Evolutionary conservation across 208 protist genomes (phyloP).

Genomic region (Acanthamoeba healyi): DNA sequence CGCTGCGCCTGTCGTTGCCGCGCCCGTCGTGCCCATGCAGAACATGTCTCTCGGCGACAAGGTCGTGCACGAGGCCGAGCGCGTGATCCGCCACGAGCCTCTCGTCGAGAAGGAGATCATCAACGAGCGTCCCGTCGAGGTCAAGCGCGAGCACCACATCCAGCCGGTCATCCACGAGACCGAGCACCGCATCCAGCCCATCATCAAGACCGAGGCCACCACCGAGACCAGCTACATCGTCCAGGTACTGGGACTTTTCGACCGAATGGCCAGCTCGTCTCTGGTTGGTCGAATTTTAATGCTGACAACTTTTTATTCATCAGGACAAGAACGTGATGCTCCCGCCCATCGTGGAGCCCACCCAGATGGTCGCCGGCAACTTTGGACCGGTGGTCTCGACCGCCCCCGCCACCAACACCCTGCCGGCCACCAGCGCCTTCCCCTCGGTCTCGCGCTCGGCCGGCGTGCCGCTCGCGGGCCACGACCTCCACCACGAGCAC

Average conservation of each 20-base stretch:
- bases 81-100: background rate
- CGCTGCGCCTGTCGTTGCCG: background rate
- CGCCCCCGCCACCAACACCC: background rate
- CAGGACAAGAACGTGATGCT: conserved; percentile 56
- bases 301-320: background rate
- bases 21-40: background rate
- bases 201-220: conserved; percentile 42
- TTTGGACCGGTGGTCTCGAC: background rate
- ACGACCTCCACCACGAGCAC: background rate
- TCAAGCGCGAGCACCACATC: conserved; percentile 53
- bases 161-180: conserved; percentile 23
- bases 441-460: background rate
- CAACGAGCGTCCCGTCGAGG: conserved; percentile 22
- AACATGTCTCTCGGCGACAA: background rate
- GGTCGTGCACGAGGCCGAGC: conserved; percentile 12
- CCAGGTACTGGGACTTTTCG: background rate
- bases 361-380: background rate
- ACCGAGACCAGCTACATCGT: conserved; percentile 27
- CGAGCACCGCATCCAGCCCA: conserved; percentile 44
- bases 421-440: background rate
- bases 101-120: background rate
- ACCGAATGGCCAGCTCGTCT: background rate
- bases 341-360: background rate
- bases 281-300: background rate
- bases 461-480: background rate